Base-by-base conservation (phyloP, 805 yeast species). In the Lipomyces yamadae region DNA sequence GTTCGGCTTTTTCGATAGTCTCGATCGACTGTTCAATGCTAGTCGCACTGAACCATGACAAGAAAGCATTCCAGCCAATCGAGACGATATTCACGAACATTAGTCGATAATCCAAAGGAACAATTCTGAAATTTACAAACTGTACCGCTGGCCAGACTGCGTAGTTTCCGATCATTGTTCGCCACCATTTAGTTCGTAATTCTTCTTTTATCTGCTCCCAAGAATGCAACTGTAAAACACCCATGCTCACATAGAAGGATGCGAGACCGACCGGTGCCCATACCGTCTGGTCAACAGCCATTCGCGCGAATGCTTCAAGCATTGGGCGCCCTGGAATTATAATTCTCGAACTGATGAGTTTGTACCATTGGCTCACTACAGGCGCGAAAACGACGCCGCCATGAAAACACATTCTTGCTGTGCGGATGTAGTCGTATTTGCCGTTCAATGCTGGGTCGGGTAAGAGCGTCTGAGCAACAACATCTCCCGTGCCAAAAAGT, bases 131-230 rank as follows among this genome's bases (percentile, higher is more conserved):
- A 75, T 91, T 91, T 62, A 85, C 65, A 58, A 84, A 62, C 76
- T 91, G 96, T 72, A 91, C 87, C 0, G 83, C 75, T 0, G 96
- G 96, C 97, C 96, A 91, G 13, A 90, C 88, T 59, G 79, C 71
- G 95, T 96, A 91, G 74, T 90, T 91, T 11, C 88, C 82, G 42
- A 78, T 67, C 60, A 90, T 76, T 0, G 94, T 90, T 5, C 81
- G 78, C 84, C 84, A 82, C 85, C 86, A 89, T 64, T 87, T 85
- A 15, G 68, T 55, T 13, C 61, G 50, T 33, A 78, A 69, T 15
- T 74, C 72, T n/a, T 71, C 65, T 61, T 76, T 74, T 15, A 87
- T 80, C 30, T 80, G 80, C 0, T 76, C 75, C 3, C 78, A 50
- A 0, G 83, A 74, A 58, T 82, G 79, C 13, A 84, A 82, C 74